Evolutionary conservation across 371 early-diverging fungal genomes (phyloP).

Genomic region (Mortierella sp.): DNA sequence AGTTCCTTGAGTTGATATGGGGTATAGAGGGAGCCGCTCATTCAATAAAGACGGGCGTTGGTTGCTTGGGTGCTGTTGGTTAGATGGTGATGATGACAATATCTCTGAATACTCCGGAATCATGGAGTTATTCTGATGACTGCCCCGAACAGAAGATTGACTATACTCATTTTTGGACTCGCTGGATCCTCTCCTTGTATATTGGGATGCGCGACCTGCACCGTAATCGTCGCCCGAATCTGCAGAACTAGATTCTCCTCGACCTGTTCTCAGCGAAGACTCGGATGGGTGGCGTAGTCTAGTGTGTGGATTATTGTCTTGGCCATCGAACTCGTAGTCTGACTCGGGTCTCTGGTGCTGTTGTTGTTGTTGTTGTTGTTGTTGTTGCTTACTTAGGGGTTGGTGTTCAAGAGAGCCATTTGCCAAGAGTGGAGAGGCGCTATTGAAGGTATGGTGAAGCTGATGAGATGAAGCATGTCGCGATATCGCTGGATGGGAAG

Average conservation of each 20-base stretch:
- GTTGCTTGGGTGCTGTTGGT: background rate
- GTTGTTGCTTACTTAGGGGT: background rate
- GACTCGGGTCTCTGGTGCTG: conserved; percentile 12
- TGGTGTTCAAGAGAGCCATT: conserved; percentile 11
- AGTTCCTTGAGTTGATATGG: conserved; percentile 9
- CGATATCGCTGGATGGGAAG: conserved; percentile 6
- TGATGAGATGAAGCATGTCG: conserved; percentile 32
- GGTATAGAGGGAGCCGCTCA: conserved; percentile 28
- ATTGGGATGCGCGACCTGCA: background rate
- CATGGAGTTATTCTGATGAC: conserved; percentile 3
- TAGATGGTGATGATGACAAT: conserved; percentile 2
- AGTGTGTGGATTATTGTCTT: background rate
- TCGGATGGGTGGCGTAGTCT: conserved; percentile 32
- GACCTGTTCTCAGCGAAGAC: conserved; percentile 4
- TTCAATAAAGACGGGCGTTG: background rate
- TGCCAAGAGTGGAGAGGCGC: conserved; percentile 10
- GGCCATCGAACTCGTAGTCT: conserved; percentile 10
- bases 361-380: conserved; percentile 2
- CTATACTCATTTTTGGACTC: conserved; percentile 5
- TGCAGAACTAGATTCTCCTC: conserved; percentile 18
- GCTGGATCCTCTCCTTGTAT: conserved; percentile 11
- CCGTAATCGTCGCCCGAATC: conserved; percentile 28
- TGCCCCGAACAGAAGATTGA: background rate
- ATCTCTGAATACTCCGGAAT: background rate
- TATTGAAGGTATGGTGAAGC: conserved; percentile 19